These are phyloP conservation scores for Hypoxylon sp. DNA, from an alignment of 2,329 filamentous ascomycete genomes.

Conservation along the genomic window DNA sequence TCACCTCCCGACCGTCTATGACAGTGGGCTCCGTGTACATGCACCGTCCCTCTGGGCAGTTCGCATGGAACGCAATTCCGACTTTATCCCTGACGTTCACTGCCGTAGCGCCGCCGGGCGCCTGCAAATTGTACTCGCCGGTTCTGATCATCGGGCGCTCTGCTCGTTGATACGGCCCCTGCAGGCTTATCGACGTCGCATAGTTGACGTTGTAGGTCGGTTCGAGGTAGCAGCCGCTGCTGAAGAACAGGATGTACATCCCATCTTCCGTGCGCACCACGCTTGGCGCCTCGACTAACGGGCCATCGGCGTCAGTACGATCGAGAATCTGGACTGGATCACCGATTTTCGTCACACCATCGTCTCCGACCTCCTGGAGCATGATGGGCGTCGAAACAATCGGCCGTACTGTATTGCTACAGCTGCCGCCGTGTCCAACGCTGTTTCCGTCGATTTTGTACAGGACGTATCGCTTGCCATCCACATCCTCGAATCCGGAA, in stretches of 20 bases:
- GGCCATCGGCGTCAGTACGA: conserved; percentile 62
- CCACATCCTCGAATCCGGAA: conserved; percentile 69
- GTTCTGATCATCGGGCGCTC: conserved; percentile 55
- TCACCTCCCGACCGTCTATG: conserved; percentile 46
- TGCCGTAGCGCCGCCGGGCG: conserved; percentile 61
- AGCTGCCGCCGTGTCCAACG: conserved; percentile 61
- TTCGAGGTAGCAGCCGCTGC: conserved; percentile 70
- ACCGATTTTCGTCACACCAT: conserved; percentile 70
- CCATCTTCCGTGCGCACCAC: conserved; percentile 63
- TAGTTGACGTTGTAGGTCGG: conserved; percentile 72
- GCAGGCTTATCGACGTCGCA: conserved; percentile 62
- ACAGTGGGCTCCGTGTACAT: conserved; percentile 55
- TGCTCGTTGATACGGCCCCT: conserved; percentile 58
- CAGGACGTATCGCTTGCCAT: conserved; percentile 70
- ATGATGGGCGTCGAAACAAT: conserved; percentile 67
- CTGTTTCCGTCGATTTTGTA: conserved; percentile 79
- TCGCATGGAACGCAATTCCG: conserved; percentile 57
- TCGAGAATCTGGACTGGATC: conserved; percentile 64
- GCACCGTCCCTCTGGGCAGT: conserved; percentile 56
- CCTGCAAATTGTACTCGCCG: conserved; percentile 58
- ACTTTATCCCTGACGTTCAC: conserved; percentile 48
- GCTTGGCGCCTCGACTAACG: conserved; percentile 74
- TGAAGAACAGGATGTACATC: conserved; percentile 74
- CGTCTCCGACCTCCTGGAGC: conserved; percentile 65
- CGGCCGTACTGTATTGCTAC: conserved; percentile 61